Conservation (phyloP, 352 stramenopile genomes). For the Pythium phragmitis region DNA sequence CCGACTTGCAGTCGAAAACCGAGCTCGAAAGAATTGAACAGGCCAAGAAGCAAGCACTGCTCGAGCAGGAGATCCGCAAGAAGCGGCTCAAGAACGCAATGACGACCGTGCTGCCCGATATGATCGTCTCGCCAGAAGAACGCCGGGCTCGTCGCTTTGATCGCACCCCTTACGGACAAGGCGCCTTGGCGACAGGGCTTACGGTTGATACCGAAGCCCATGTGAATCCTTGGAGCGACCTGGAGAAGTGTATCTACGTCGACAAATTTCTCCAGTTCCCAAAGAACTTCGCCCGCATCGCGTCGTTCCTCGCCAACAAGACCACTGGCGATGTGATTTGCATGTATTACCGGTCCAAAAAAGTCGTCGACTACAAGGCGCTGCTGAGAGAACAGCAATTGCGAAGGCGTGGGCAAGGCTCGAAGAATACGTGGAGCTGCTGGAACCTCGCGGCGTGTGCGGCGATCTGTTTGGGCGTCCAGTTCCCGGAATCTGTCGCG, state of each 20-base stretch:
- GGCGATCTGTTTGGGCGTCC: conserved; percentile 80
- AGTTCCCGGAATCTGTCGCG: conserved; percentile 66
- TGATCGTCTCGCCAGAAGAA: conserved; percentile 68
- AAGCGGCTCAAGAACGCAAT: conserved; percentile 84
- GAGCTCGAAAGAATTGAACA: conserved; percentile 85
- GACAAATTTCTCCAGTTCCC: conserved; percentile 99
- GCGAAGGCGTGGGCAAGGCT: conserved; percentile 70
- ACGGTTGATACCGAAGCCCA: conserved; percentile 63
- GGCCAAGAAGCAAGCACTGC: conserved; percentile 63
- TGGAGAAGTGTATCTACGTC: conserved; percentile 99
- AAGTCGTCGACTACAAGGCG: conserved; percentile 96
- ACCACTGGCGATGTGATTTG: conserved; percentile 95
- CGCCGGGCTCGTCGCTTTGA: conserved; percentile 52
- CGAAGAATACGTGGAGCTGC: conserved; percentile 90
- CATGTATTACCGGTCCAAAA: conserved; percentile 99
- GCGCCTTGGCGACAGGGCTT: conserved; percentile 64
- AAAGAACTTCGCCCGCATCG: conserved; percentile 98
- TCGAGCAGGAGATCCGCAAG: conserved; percentile 81
- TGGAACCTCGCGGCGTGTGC: conserved; percentile 85
- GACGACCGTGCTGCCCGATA: conserved; percentile 81
- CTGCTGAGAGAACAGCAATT: conserved; percentile 89
- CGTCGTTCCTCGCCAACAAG: conserved; percentile 94
- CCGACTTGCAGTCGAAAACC: conserved; percentile 62
- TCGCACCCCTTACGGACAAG: conserved; percentile 53
- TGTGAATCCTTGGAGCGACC: conserved; percentile 97